Evolutionary conservation across 306 rosid species (phyloP), one percentile per base, ranked within the genome.

Genomic region (Citrullus amarus): DNA sequence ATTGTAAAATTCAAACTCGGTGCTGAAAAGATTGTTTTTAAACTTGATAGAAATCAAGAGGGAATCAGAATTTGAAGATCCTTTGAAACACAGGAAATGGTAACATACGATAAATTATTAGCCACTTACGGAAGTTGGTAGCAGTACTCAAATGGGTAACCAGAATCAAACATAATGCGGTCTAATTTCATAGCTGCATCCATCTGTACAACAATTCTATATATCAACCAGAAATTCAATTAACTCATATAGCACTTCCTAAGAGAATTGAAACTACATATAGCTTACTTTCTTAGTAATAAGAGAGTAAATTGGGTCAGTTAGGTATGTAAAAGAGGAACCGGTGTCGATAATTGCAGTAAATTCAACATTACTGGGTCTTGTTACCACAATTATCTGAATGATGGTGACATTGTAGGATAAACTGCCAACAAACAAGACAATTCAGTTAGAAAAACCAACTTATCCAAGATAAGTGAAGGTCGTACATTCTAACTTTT

Each of bases 261-360:
- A 63, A 6, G 59, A 63, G 20, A 63, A 63, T 3, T 30, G 16
- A 32, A 61, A 61, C 6, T 11, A 17, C 68, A 61, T 60, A 76
- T 9, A 54, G 80, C 97, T 92, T 82, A 92, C 96, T 48, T 65
- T 81, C 32, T 78, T 32, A 18, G 92, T 75, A 77, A 92, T 82
- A 84, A 77, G 83, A 50, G 86, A 79, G 80, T 94, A 92, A 76
- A 92, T 90, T 2, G 97, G 96, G 71, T 92, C 91, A 6, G 76
- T 87, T 67, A 94, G 85, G 89, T 81, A 85, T 12, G 98, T 90
- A 81, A 86, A 94, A 3, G 98, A 90, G 81, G 91, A 87, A 14
- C 97, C 96, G 36, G 96, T 80, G 88, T 94, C 96, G 76, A 88
- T 89, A 78, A 92, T 86, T 44, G 97, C 89, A 81, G 83, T 28